These are phyloP conservation scores for Apocynum venetum DNA, from an alignment of 257 asterid species.

Conservation along the genomic window DNA sequence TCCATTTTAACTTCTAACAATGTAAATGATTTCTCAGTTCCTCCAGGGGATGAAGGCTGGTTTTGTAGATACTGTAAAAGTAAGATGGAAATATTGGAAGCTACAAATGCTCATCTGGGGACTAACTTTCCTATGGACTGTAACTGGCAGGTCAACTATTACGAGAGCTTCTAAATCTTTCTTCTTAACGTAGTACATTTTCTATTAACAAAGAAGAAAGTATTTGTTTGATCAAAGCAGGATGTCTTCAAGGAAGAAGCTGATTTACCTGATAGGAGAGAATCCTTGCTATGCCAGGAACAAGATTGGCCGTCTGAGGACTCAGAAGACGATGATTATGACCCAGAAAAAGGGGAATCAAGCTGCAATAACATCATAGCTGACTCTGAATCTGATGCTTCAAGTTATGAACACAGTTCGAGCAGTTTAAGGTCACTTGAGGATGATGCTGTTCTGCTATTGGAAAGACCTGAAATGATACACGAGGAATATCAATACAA, in stretches of 20 bases:
- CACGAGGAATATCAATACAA: constrained; percentile 28
- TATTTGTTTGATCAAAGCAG: constrained; percentile 36
- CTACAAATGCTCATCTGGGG: constrained; percentile 94
- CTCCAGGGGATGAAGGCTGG: constrained; percentile 98
- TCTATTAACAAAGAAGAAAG: constrained; percentile 18
- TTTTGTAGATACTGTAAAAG: constrained; percentile 87
- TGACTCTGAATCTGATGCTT: constrained; percentile 47
- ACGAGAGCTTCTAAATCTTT: constrained; percentile 11
- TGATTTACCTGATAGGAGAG: constrained; percentile 60
- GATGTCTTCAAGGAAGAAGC: constrained; percentile 95
- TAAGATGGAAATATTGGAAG: constrained; percentile 88
- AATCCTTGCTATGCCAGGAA: constrained; percentile 42
- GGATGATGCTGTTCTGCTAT: constrained; percentile 46
- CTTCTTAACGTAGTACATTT: constrained; percentile 7
- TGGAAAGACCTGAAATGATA: constrained; percentile 35
- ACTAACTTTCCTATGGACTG: constrained; percentile 74
- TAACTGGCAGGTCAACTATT: constrained; percentile 71
- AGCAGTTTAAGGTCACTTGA: constrained; percentile 71
- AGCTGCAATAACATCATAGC: constrained; percentile 40
- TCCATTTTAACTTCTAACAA: constrained; percentile 16
- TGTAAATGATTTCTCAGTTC: constrained; percentile 53
- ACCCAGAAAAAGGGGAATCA: constrained; percentile 59
- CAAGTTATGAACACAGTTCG: constrained; percentile 44
- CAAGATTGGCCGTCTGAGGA: constrained; percentile 98
- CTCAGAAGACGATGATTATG: constrained; percentile 88